Percentiles rank a stretch among this genome's conserved stretches.
Conservation (phyloP, 169 alveolate species). For the Eimeria zaria region DNA sequence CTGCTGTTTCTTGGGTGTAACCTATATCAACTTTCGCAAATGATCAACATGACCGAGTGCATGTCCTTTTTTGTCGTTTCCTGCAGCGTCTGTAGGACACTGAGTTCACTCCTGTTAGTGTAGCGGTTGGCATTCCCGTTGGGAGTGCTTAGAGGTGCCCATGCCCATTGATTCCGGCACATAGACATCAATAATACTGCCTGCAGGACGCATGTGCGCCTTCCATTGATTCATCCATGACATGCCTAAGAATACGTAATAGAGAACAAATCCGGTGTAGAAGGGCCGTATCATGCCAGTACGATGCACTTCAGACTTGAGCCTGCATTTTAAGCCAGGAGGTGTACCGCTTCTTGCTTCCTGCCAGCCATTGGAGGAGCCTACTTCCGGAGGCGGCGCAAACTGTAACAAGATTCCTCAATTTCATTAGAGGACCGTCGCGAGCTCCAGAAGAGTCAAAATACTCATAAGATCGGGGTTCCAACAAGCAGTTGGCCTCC, state of each 20-base stretch:
- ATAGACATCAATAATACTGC: background rate
- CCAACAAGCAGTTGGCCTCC: too few species aligned
- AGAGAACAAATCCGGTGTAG: too few species aligned
- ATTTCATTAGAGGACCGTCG: too few species aligned
- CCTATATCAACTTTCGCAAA: background rate
- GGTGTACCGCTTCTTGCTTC: too few species aligned
- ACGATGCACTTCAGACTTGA: too few species aligned
- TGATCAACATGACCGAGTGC: background rate
- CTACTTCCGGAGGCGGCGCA: too few species aligned
- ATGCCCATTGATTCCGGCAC: background rate
- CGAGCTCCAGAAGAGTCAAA: too few species aligned
- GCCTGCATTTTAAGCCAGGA: too few species aligned
- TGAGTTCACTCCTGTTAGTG: background rate
- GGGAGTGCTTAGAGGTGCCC: background rate
- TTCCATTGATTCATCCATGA: background rate
- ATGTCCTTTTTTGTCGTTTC: background rate
- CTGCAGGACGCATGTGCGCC: background rate
- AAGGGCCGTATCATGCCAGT: too few species aligned
- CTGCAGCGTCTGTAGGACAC: background rate
- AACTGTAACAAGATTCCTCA: too few species aligned
- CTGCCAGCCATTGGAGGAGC: too few species aligned
- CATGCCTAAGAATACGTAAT: background rate
- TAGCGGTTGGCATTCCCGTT: background rate
- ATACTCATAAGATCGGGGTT: too few species aligned
- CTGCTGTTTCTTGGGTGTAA: background rate